A percentile compares a stretch with the other conserved stretches of the same genome.
Evolutionary conservation across 1,284 basidiomycete species (phyloP).

Genomic region (Trichosporon ovoides): DNA sequence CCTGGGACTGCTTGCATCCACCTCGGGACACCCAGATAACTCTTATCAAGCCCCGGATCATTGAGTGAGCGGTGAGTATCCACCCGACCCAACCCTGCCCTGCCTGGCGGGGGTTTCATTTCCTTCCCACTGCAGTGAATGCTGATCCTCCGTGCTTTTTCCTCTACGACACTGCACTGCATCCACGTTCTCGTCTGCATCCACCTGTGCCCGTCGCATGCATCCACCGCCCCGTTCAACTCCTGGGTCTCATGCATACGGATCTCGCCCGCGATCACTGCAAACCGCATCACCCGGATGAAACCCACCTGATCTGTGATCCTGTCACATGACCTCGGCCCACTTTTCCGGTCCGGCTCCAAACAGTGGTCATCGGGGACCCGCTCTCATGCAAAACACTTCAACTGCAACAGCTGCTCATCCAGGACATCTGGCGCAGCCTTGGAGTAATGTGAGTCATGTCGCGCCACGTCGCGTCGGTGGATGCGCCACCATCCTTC

Average conservation of each 20-base stretch:
- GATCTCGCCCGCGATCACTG: neutral
- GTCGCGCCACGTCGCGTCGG: neutral
- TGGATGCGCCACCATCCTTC: neutral
- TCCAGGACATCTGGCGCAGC: slow-evolving; percentile 22
- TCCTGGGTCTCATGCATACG: slow-evolving; percentile 1
- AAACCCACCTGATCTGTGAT: neutral
- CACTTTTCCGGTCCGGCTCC: slow-evolving; percentile 2
- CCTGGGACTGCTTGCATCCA: neutral
- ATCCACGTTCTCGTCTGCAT: slow-evolving; percentile 4
- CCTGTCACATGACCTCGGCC: slow-evolving; percentile 5
- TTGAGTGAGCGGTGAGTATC: neutral
- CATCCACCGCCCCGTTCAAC: slow-evolving; percentile 4
- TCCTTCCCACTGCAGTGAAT: neutral
- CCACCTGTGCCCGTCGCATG: neutral
- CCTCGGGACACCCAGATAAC: neutral
- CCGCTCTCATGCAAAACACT: slow-evolving; percentile 27
- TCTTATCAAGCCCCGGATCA: slow-evolving; percentile 2
- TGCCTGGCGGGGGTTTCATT: neutral
- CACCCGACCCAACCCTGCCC: neutral
- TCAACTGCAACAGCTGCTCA: slow-evolving; percentile 21
- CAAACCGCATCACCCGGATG: slow-evolving; percentile 1
- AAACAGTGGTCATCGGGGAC: slow-evolving; percentile 7
- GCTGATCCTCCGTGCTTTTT: slow-evolving; percentile 4
- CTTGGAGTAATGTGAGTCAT: slow-evolving; percentile 23
- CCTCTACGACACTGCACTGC: neutral